Evolutionary conservation across 2,329 filamentous ascomycete genomes (phyloP), one percentile per base, ranked within the genome.

Genomic region (Trichoderma guizhouense): DNA sequence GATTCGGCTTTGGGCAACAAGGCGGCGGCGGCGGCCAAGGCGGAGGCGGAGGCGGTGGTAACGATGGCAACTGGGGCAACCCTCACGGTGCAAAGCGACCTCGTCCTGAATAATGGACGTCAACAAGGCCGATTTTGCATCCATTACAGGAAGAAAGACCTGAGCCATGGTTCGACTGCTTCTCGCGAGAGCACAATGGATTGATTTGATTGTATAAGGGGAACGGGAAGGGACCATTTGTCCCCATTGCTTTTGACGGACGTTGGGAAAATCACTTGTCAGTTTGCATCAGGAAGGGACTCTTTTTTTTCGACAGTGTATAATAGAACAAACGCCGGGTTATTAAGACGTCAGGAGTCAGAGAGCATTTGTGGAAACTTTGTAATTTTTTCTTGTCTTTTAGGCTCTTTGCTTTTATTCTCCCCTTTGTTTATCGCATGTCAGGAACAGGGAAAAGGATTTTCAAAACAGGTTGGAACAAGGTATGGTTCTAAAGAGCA

Each of bases 11-110:
- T 80, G 84, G 85, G 62, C 83, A 80, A 72, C 86, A 87, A 74
- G 80, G 81, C 34, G 82, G 83, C 69, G 82, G 83, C 69, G 81
- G 80, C 55, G 81, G 81, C 63, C 34, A 26, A 21, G 66, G 67
- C 6, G 51, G 28, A 26, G 58, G 60, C 6, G 82, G 82, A 12
- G 43, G 43, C 14, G 58, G 60, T 14, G 82, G 82, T 53, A 84
- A 81, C 62, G 83, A 82, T 70, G 82, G 90, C 72, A 90, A 91
- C 70, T 90, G 89, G 81, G 93, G 92, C 85, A 95, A 95, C 77
- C 93, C 93, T 7, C 93, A 95, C 76, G 92, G 92, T 34, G 90
- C 91, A 4, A 96, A 96, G 83, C 87, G 93, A 75, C 91, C 92
- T 75, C 88, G 93, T 74, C 92, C 92, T 73, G 93, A 95, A 79